Conservation (phyloP, 768 basidiomycete genomes). For the Rhodocollybia butyracea region DNA sequence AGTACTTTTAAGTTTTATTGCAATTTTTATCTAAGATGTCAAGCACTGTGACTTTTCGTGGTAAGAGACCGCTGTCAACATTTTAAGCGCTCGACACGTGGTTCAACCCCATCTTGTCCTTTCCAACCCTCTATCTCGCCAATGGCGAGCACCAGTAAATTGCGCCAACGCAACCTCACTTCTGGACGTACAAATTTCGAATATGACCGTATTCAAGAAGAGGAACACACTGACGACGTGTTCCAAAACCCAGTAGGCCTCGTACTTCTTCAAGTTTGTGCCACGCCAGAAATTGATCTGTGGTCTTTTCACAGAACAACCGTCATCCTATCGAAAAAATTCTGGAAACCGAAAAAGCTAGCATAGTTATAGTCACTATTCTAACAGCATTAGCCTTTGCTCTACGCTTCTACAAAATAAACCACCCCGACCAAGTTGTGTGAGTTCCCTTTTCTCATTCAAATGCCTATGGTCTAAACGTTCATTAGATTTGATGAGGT, state of each 20-base stretch:
- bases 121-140: slow-evolving; percentile 1
- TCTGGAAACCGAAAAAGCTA: slow-evolving; percentile 62
- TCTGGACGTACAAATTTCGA: slow-evolving; percentile 11
- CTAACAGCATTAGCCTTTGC: slow-evolving; percentile 79
- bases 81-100: background rate
- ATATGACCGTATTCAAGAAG: slow-evolving; percentile 41
- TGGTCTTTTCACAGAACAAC: slow-evolving; percentile 34
- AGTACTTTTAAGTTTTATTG: too few species aligned
- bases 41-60: too few species aligned
- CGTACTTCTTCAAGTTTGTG: slow-evolving; percentile 11
- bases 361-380: slow-evolving; percentile 54
- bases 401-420: slow-evolving; percentile 91
- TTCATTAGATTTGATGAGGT: slow-evolving; percentile 87
- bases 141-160: slow-evolving; percentile 12
- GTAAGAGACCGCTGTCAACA: too few species aligned
- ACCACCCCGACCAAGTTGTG: slow-evolving; percentile 94
- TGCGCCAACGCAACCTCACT: slow-evolving; percentile 12
- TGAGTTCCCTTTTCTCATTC: slow-evolving; percentile 37
- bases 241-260: slow-evolving; percentile 47
- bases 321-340: slow-evolving; percentile 60
- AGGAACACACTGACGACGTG: slow-evolving; percentile 48
- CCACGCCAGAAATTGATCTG: slow-evolving; percentile 8
- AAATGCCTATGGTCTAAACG: background rate
- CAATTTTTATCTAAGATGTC: too few species aligned
- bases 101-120: background rate